Conservation (phyloP, 2,329 filamentous ascomycete species). For the Fusarium chaquense region DNA sequence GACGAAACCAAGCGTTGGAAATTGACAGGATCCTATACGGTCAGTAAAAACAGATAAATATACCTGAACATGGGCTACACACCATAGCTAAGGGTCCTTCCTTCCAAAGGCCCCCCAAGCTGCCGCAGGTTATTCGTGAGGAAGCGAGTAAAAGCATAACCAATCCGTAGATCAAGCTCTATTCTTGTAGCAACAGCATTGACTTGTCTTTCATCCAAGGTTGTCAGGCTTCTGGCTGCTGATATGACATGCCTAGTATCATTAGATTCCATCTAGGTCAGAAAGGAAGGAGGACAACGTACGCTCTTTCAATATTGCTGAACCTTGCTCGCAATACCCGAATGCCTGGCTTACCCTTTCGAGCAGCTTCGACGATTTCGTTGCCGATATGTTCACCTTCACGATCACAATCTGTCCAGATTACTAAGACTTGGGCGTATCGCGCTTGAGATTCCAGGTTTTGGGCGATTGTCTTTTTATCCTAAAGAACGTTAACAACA, state of each 20-base stretch:
- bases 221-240: constrained; percentile 80
- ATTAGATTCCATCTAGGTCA: neutral
- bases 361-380: constrained; percentile 87
- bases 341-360: constrained; percentile 77
- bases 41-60: constrained; percentile 11
- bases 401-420: constrained; percentile 99
- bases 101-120: constrained; percentile 74
- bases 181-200: constrained; percentile 90
- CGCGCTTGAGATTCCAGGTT: constrained; percentile 87
- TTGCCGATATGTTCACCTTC: constrained; percentile 97
- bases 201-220: constrained; percentile 86
- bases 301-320: constrained; percentile 95
- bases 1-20: constrained; percentile 95
- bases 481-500: constrained; percentile 58
- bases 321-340: constrained; percentile 89
- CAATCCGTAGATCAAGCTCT: constrained; percentile 92
- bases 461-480: constrained; percentile 82
- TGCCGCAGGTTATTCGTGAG: constrained; percentile 82
- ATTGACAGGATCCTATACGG: constrained; percentile 84
- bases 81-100: constrained; percentile 85
- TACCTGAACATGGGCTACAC: constrained; percentile 23
- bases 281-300: constrained; percentile 50
- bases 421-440: constrained; percentile 80
- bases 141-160: constrained; percentile 91
- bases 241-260: constrained; percentile 80